These are phyloP conservation scores for Emericellopsis cladophorae DNA, from an alignment of 2,329 filamentous ascomycete genomes.

Conservation along the genomic window DNA sequence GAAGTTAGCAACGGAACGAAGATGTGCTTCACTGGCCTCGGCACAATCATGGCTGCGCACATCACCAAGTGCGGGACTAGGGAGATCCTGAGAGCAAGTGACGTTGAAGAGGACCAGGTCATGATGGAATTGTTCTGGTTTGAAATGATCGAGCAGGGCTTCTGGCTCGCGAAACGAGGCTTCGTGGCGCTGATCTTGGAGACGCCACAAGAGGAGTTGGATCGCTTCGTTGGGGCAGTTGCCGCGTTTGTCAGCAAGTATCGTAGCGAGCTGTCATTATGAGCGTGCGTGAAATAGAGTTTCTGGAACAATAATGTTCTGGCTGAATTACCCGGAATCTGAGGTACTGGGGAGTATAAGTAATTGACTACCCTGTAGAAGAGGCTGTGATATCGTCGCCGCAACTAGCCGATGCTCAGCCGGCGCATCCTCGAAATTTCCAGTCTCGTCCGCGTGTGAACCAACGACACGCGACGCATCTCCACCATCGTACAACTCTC, in stretches of 20 bases:
- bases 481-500: neutral
- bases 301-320: no score
- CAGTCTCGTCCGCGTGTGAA: neutral
- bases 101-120: conserved; percentile 15
- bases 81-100: conserved; percentile 13
- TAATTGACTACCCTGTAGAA: no score
- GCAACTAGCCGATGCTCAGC: neutral
- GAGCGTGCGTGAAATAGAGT: no score
- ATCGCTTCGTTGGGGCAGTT: conserved; percentile 25
- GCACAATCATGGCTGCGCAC: conserved; percentile 22
- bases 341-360: no score
- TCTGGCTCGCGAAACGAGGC: conserved; percentile 27
- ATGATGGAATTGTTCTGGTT: conserved; percentile 30
- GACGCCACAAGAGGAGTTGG: conserved; percentile 23
- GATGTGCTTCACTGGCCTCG: conserved; percentile 22
- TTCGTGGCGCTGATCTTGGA: conserved; percentile 25
- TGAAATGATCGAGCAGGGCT: conserved; percentile 30
- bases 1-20: conserved; percentile 18
- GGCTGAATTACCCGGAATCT: no score
- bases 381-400: neutral
- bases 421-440: neutral
- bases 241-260: conserved; percentile 16
- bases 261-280: no score
- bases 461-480: neutral
- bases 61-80: conserved; percentile 17